Conservation (phyloP, 2,329 filamentous ascomycete species). For the Diplodia scrobiculata region DNA sequence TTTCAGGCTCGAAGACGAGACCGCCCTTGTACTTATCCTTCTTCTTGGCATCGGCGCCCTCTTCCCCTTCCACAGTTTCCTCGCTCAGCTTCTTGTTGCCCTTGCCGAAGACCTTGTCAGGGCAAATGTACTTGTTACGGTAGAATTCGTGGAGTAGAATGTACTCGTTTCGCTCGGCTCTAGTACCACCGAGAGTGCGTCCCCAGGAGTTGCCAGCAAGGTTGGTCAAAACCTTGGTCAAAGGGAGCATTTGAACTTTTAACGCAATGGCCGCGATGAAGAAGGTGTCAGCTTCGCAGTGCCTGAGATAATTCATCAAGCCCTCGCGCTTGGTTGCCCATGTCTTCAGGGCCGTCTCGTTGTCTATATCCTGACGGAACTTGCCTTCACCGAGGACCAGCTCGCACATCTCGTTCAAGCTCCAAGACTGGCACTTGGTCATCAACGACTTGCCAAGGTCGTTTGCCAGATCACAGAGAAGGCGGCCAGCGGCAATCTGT, state of each 20-base stretch:
- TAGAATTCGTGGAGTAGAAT: slow-evolving; percentile 98
- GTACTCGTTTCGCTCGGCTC: slow-evolving; percentile 97
- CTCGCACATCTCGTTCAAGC: slow-evolving; percentile 94
- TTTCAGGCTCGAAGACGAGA: slow-evolving; percentile 96
- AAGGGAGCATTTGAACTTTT: slow-evolving; percentile 84
- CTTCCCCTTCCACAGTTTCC: slow-evolving; percentile 69
- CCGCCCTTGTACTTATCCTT: slow-evolving; percentile 99
- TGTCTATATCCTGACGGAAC: slow-evolving; percentile 80
- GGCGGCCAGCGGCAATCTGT: slow-evolving; percentile 81
- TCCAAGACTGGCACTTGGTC: slow-evolving; percentile 98
- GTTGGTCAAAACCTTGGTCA: slow-evolving; percentile 95
- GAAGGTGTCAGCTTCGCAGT: slow-evolving; percentile 93
- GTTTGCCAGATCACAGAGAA: slow-evolving; percentile 92
- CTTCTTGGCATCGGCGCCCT: slow-evolving; percentile 76
- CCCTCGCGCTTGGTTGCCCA: slow-evolving; percentile 84
- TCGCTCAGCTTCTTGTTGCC: slow-evolving; percentile 73
- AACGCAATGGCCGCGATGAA: slow-evolving; percentile 90
- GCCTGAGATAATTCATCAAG: slow-evolving; percentile 87
- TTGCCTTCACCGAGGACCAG: slow-evolving; percentile 77
- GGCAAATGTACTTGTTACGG: slow-evolving; percentile 95
- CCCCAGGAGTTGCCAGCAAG: slow-evolving; percentile 98
- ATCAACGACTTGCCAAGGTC: slow-evolving; percentile 96
- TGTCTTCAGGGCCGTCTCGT: slow-evolving; percentile 79
- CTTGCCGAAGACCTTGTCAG: slow-evolving; percentile 86
- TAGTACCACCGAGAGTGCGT: slow-evolving; percentile 88